Evolutionary conservation across 2,329 filamentous ascomycete species (phyloP), one percentile per base, ranked within the genome.

Genomic region (Penicillium sp.): DNA sequence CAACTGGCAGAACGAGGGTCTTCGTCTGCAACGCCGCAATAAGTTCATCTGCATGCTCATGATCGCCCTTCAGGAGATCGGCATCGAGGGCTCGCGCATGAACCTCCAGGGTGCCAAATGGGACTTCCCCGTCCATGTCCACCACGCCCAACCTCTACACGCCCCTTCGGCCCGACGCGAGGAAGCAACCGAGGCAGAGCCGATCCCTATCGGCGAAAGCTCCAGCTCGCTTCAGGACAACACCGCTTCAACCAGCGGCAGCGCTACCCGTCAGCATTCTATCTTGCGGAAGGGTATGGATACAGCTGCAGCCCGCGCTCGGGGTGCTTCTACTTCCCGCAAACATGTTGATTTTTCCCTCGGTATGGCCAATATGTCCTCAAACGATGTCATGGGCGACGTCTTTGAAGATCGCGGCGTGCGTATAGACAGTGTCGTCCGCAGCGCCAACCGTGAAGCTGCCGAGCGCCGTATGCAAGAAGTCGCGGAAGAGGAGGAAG

Each of bases 21-120:
- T 97, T 24, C 92, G 93, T 77, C 84, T 98, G 2, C 90, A 90
- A 65, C 86, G 93, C 19, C 90, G 95, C 68, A 97, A 97, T 81
- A 95, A 93, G 71, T 96, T 98, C 75, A 92, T 96, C 63, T 92
- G 90, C 62, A 91, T 95, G 60, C 80, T 98, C 68, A 96, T 96
- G 89, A 81, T 90, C 37, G 86, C 90, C 54, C 92, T 97, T 80
- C 84, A 90, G 59, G 86, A 91, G 54, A 82, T 93, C 51, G 91
- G 91, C 56, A 95, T 96, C 71, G 90, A 96, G 80, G 90, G 90
- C 54, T 91, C 92, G 44, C 85, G 87, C 67, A 86, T 88, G 79
- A 87, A 88, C 67, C 84, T 84, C 75, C 87, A 89, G 52, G 88
- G 90, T 58, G 85, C 87, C 58, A 86, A 84, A 65, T 78, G 84